Conservation (phyloP, 176 grass and related monocot species). For the Oryza glaberrima region DNA sequence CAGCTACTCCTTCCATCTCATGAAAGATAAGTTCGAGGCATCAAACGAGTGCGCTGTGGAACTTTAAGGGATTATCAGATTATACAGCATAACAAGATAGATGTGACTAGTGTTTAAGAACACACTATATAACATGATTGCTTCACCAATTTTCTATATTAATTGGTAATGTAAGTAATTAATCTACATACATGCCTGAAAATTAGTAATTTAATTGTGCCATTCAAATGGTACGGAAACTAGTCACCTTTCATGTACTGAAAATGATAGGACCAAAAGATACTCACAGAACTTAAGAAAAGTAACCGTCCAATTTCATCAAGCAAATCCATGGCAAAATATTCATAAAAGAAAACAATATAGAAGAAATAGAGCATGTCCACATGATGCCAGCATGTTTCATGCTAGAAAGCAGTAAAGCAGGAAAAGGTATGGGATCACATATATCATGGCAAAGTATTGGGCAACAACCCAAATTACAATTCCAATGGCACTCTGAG, state of each 20-base stretch:
- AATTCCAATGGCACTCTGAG: not conserved
- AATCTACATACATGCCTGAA: not conserved
- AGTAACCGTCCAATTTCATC: not conserved
- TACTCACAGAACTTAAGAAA: not conserved
- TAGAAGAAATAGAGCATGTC: not conserved
- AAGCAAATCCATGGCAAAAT: not conserved
- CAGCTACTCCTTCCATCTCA: conserved; percentile 9
- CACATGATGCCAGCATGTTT: not conserved
- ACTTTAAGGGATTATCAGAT: conserved; percentile 4
- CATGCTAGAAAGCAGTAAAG: not conserved
- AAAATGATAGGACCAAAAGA: not conserved
- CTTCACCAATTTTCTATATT: not conserved
- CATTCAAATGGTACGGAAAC: not conserved
- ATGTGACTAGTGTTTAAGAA: not conserved
- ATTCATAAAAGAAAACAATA: not conserved
- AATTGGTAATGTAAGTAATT: not conserved
- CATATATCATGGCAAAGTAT: not conserved
- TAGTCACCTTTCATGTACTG: not conserved
- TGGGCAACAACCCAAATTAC: not conserved
- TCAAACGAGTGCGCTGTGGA: not conserved
- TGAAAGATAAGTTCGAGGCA: not conserved
- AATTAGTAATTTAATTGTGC: not conserved
- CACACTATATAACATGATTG: not conserved
- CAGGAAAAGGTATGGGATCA: not conserved
- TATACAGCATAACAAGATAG: not conserved